phyloP scores from a whole-genome alignment of 495 filamentous ascomycete species.

The Symbiotaphrina buchneri region DNA sequence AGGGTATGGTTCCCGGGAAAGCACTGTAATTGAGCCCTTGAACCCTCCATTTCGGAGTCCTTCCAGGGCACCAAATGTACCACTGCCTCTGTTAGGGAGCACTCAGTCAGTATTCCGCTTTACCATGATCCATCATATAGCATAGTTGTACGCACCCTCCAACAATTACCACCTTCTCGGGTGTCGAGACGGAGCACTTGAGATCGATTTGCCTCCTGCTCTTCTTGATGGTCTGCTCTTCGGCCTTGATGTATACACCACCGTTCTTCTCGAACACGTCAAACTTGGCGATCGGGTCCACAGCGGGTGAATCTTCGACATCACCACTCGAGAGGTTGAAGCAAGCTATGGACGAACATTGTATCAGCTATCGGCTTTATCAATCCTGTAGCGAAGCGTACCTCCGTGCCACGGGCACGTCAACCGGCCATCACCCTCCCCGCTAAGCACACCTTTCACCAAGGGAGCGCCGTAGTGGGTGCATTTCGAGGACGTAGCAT shows the following conservation, averaged over 20 bases:
- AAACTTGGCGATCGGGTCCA: slow-evolving; percentile 64
- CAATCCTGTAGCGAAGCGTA: slow-evolving; percentile 14
- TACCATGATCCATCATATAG: no score
- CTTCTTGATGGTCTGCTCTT: slow-evolving; percentile 57
- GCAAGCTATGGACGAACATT: slow-evolving; percentile 36
- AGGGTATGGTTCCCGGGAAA: slow-evolving; percentile 62
- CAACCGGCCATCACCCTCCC: slow-evolving; percentile 58
- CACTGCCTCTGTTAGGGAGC: slow-evolving; percentile 36
- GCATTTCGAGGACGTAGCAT: slow-evolving; percentile 69
- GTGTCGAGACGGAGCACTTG: slow-evolving; percentile 37
- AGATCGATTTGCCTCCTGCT: slow-evolving; percentile 48
- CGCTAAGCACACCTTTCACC: slow-evolving; percentile 58
- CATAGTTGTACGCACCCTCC: slow-evolving; percentile 64
- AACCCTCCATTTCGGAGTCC: slow-evolving; percentile 62
- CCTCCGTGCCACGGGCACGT: slow-evolving; percentile 94
- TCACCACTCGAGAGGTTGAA: slow-evolving; percentile 80
- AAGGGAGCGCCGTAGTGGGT: slow-evolving; percentile 90
- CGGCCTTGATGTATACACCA: slow-evolving; percentile 63
- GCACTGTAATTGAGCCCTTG: slow-evolving; percentile 57
- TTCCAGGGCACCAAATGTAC: slow-evolving; percentile 58
- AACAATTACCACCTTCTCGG: slow-evolving; percentile 63
- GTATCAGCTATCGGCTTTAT: slow-evolving; percentile 4
- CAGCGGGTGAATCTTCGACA: slow-evolving; percentile 80
- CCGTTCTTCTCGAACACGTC: slow-evolving; percentile 57
- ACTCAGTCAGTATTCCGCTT: slow-evolving; percentile 6